Percentiles rank a stretch among this genome's conserved stretches.
These are phyloP conservation scores for Nakazawaea populi DNA, from an alignment of 805 yeast species.

Conservation along the genomic window DNA sequence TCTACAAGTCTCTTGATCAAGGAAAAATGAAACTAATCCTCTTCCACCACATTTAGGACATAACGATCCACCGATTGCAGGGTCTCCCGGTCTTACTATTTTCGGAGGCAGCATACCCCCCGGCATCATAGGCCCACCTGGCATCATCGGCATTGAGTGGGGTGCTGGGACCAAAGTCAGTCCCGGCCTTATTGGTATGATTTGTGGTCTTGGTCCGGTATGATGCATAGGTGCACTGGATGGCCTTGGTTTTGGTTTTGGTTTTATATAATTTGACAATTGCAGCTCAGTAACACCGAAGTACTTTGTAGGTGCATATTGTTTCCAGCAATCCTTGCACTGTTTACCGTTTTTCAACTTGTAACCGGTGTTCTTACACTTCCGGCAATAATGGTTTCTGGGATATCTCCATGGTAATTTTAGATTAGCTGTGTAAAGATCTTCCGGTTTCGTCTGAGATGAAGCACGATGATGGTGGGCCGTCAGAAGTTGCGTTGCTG, in stretches of 20 bases:
- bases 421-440: constrained; percentile 41
- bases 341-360: constrained; percentile 52
- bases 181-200: constrained; percentile 12
- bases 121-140: constrained; percentile 2
- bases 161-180: neutral
- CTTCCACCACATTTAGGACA: constrained; percentile 72
- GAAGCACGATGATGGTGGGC: neutral
- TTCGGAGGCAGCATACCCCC: constrained; percentile 22
- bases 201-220: constrained; percentile 16
- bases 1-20: constrained; percentile 59
- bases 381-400: constrained; percentile 48
- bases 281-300: constrained; percentile 14
- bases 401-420: constrained; percentile 67
- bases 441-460: constrained; percentile 10
- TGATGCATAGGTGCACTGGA: constrained; percentile 9
- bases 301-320: constrained; percentile 34
- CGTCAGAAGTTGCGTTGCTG: neutral
- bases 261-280: neutral
- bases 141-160: neutral
- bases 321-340: constrained; percentile 68
- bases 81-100: constrained; percentile 71
- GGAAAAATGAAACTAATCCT: constrained; percentile 48
- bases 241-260: constrained; percentile 7
- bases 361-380: constrained; percentile 72
- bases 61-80: constrained; percentile 62